These are phyloP conservation scores for Nicotiana attenuata DNA, from an alignment of 257 asterid species.

Conservation along the genomic window DNA sequence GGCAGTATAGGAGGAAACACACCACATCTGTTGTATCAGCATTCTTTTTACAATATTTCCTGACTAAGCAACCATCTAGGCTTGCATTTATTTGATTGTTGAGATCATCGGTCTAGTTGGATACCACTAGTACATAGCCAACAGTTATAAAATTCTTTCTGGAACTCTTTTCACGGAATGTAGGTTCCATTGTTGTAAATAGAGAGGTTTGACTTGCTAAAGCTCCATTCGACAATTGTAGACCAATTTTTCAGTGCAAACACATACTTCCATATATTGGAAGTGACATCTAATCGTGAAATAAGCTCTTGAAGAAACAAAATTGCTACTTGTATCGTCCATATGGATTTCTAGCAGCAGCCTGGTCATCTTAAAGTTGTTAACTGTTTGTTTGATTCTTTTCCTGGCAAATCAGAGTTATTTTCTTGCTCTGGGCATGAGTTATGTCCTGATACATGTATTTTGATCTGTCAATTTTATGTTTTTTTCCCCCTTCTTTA, in stretches of 20 bases:
- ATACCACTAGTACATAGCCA: constrained; percentile 59
- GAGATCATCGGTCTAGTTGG: constrained; percentile 34
- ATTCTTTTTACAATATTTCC: constrained; percentile 22
- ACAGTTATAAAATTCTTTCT: constrained; percentile 44
- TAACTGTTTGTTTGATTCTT: not conserved
- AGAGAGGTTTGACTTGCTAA: constrained; percentile 22
- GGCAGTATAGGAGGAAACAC: constrained; percentile 20
- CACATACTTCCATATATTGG: not conserved
- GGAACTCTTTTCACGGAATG: constrained; percentile 34
- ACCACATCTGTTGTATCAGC: constrained; percentile 20
- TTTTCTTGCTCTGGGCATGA: not conserved
- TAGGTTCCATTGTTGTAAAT: constrained; percentile 40
- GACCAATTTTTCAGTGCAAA: not conserved
- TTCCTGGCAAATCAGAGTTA: not conserved
- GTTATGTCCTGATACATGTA: not conserved
- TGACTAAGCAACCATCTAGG: constrained; percentile 13
- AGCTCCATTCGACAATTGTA: constrained; percentile 28
- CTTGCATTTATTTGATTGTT: constrained; percentile 25
- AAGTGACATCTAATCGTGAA: not conserved
- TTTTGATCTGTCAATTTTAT: not conserved
- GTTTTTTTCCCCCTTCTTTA: too few relatives aligned
- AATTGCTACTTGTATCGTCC: not conserved
- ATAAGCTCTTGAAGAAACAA: not conserved
- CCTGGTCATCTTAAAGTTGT: not conserved
- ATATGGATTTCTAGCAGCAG: not conserved